Conservation (phyloP, 495 filamentous ascomycete species). For the Lasiosphaeriaceae sp. region DNA sequence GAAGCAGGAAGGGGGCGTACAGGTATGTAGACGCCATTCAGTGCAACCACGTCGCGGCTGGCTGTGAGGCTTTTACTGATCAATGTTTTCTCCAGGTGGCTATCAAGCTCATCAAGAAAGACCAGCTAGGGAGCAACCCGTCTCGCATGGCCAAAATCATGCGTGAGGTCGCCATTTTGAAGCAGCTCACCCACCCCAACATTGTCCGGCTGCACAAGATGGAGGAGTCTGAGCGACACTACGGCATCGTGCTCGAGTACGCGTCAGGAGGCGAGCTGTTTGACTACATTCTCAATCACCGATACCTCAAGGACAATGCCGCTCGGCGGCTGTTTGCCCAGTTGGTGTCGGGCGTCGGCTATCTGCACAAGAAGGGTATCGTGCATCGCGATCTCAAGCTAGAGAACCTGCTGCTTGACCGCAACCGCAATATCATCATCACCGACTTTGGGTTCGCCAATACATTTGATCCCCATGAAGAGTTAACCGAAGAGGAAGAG, state of each 20-base stretch:
- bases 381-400: slow-evolving; percentile 97
- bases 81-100: slow-evolving; percentile 61
- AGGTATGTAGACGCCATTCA: slow-evolving; percentile 41
- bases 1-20: slow-evolving; percentile 89
- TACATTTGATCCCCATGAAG: slow-evolving; percentile 86
- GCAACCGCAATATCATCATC: slow-evolving; percentile 98
- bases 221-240: slow-evolving; percentile 93
- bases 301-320: slow-evolving; percentile 89
- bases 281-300: slow-evolving; percentile 94
- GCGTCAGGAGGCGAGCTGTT: slow-evolving; percentile 97
- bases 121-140: slow-evolving; percentile 80
- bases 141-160: slow-evolving; percentile 92
- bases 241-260: slow-evolving; percentile 97
- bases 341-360: slow-evolving; percentile 92
- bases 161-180: slow-evolving; percentile 89
- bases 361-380: slow-evolving; percentile 98
- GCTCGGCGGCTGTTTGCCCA: slow-evolving; percentile 93
- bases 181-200: slow-evolving; percentile 83
- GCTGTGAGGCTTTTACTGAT: background rate
- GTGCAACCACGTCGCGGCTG: background rate
- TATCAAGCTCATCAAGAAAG: slow-evolving; percentile 94
- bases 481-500: slow-evolving; percentile 86
- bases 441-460: slow-evolving; percentile 99
- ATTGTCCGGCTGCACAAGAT: slow-evolving; percentile 98
- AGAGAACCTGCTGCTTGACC: slow-evolving; percentile 92